A percentile compares a stretch with the other conserved stretches of the same genome.
phyloP scores from a whole-genome alignment of 768 basidiomycete species.

The Mycena galericulata region DNA sequence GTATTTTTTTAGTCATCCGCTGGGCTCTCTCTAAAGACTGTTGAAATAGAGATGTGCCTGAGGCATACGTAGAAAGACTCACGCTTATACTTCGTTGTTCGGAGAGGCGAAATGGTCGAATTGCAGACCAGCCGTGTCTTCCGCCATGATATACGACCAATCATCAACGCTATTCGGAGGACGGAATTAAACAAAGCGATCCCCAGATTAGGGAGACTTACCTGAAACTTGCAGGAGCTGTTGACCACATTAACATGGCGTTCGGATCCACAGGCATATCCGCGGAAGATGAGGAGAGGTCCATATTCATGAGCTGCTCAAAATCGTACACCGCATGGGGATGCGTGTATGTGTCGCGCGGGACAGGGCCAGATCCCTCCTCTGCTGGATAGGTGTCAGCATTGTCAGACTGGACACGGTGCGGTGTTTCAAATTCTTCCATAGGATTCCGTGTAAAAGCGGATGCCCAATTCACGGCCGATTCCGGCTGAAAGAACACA shows the following conservation, averaged over 20 bases:
- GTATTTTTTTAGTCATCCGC: too few species aligned
- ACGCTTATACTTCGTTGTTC: background rate
- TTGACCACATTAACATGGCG: constrained; percentile 22
- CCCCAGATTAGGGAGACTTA: background rate
- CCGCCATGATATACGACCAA: constrained; percentile 27
- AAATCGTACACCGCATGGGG: constrained; percentile 2
- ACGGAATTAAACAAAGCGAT: background rate
- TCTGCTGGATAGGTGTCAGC: background rate
- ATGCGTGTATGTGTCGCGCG: too few species aligned
- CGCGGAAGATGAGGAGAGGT: background rate
- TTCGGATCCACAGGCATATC: background rate
- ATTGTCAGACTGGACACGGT: too few species aligned
- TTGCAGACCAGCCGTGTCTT: too few species aligned
- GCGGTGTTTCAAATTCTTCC: too few species aligned
- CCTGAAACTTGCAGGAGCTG: constrained; percentile 14
- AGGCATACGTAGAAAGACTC: background rate
- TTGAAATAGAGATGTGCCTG: background rate
- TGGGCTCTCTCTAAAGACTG: background rate
- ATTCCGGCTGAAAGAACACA: too few species aligned
- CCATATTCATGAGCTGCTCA: background rate
- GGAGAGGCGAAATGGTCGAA: too few species aligned
- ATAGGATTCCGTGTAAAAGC: too few species aligned
- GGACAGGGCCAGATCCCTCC: too few species aligned
- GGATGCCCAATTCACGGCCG: too few species aligned
- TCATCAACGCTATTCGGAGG: constrained; percentile 19